Evolutionary conservation across 352 stramenopile genomes (phyloP), one percentile per base, ranked within the genome.

Genomic region (Phytophthora quininea): DNA sequence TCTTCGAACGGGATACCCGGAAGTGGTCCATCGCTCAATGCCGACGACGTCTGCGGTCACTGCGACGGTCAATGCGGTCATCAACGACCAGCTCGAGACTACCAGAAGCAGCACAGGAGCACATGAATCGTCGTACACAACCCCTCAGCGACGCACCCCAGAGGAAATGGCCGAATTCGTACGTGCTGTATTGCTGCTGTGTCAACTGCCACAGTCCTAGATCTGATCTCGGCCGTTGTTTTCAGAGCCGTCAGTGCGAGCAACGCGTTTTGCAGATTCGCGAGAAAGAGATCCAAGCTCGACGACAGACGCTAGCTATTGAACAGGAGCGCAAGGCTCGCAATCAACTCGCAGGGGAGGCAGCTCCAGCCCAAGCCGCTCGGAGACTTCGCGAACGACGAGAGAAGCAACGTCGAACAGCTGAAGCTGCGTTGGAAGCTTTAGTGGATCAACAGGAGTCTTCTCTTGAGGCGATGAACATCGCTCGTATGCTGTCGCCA

Each of bases 401-500:
- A 19, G 71, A 79, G 24, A 80, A 79, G 47, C 64, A 69, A 19
- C 78, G 80, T 4, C 74, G 69, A 4, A 11, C 69, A 48, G 72
- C 86, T 50, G 82, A 92, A 54, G 62, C 77, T 12, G 76, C 86
- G 43, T 66, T 93, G 19, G 76, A 93, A 24, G 45, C 81, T 15
- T 67, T 92, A 24, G 84, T 92, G 42, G 71, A 80, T 4, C 83
- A 93, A 61, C 86, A 93, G 64, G 69, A 82, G 30, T 94, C 84
- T 35, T 91, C 80, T 1, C 82, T 94, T 35, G 81, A 88, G 45
- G 84, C 86, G 1, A 94, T 92, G 84, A 92, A 94, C 56, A 89
- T 94, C 47, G 86, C 82, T 6, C 77, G 86, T 7, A 90, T 92
- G 86, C 58, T 93, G 19, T 94, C 86, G 15, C 84, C 86, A 30